phyloP scores from a whole-genome alignment of 2,329 filamentous ascomycete species.

The Pseudopyrenochaeta lycopersici region DNA sequence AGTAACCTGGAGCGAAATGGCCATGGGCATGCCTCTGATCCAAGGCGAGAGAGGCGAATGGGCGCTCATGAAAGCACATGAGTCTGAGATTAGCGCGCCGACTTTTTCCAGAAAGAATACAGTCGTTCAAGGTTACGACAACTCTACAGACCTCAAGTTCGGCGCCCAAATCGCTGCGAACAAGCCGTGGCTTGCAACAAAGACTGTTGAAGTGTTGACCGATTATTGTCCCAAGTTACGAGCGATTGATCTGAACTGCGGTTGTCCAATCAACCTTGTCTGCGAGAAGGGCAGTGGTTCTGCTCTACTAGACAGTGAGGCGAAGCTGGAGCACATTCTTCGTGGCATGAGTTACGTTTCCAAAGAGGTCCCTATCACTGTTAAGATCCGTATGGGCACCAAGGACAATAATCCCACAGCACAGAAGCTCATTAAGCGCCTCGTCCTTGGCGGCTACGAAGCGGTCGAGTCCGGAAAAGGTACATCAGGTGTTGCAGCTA shows the following conservation, averaged over 20 bases:
- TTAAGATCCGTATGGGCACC: slow-evolving; percentile 93
- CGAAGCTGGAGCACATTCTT: slow-evolving; percentile 92
- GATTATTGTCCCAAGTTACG: slow-evolving; percentile 82
- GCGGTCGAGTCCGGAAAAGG: slow-evolving; percentile 72
- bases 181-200: slow-evolving; percentile 89
- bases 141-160: slow-evolving; percentile 84
- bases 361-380: slow-evolving; percentile 87
- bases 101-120: slow-evolving; percentile 66
- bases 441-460: slow-evolving; percentile 82
- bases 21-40: slow-evolving; percentile 86
- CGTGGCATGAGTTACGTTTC: slow-evolving; percentile 96
- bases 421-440: slow-evolving; percentile 79
- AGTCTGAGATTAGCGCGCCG: slow-evolving; percentile 79
- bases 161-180: slow-evolving; percentile 93
- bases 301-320: slow-evolving; percentile 85
- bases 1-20: slow-evolving; percentile 98
- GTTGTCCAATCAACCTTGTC: slow-evolving; percentile 95
- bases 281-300: slow-evolving; percentile 89
- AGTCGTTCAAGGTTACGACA: slow-evolving; percentile 80
- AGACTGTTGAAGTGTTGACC: slow-evolving; percentile 83
- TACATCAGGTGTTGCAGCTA: slow-evolving; percentile 79
- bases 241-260: slow-evolving; percentile 94
- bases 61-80: slow-evolving; percentile 92
- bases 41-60: slow-evolving; percentile 93
- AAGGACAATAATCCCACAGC: slow-evolving; percentile 82